Conservation (phyloP, 192 early-diverging fungal species). For the Neocallimastix lanati region DNA sequence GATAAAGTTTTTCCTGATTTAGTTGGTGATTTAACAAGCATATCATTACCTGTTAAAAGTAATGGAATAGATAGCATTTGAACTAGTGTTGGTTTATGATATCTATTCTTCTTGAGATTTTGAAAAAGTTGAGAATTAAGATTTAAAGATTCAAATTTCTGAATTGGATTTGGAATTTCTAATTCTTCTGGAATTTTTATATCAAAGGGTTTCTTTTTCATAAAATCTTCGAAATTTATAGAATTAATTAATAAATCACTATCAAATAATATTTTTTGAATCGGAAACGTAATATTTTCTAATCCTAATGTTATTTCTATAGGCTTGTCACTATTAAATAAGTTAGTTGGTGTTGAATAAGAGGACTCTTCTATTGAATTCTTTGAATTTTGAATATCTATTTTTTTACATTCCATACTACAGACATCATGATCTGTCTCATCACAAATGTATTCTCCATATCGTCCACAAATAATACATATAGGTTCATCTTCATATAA, state of each 20-base stretch:
- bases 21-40: not conserved
- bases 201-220: not conserved
- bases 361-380: constrained; percentile 2
- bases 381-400: constrained; percentile 6
- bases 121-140: not conserved
- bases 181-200: not conserved
- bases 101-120: not conserved
- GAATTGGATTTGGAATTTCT: not conserved
- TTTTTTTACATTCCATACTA: constrained; percentile 21
- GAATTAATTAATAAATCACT: not conserved
- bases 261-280: not conserved
- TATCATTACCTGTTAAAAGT: not conserved
- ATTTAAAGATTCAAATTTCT: not conserved
- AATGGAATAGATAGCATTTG: not conserved
- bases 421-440: constrained; percentile 18
- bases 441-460: constrained; percentile 21
- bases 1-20: not conserved
- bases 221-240: not conserved
- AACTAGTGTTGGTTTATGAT: not conserved
- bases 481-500: constrained; percentile 8
- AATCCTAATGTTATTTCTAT: not conserved
- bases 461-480: constrained; percentile 20
- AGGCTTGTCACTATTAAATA: constrained; percentile 4
- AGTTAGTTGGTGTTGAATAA: constrained; percentile 16
- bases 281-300: not conserved